A percentile compares a stretch with the other conserved stretches of the same genome.
Evolutionary conservation across 2,329 filamentous ascomycete genomes (phyloP).

Genomic region (Microcyclospora tardicrescens): DNA sequence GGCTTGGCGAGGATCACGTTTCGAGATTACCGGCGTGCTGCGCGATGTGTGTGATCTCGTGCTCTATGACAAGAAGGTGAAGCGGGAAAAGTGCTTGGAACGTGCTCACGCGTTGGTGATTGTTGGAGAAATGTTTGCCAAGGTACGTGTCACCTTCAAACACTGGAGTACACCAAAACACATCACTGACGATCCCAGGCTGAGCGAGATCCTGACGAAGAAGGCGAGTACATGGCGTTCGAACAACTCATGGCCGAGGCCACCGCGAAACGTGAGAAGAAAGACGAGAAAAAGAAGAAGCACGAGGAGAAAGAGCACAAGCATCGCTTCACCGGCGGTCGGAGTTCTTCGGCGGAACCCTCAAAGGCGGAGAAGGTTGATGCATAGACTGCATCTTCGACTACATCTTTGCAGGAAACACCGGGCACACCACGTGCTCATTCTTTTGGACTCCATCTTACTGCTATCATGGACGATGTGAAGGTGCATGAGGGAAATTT

Average conservation of each 20-base stretch:
- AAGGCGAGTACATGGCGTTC: conserved; percentile 97
- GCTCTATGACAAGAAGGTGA: conserved; percentile 65
- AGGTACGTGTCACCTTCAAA: conserved; percentile 41
- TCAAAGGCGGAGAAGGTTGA: no score
- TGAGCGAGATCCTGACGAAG: conserved; percentile 80
- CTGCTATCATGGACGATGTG: no score
- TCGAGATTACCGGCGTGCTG: conserved; percentile 93
- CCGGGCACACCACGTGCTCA: no score
- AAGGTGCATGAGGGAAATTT: no score
- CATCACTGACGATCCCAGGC: conserved; percentile 43
- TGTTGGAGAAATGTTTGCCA: conserved; percentile 76
- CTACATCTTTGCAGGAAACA: no score
- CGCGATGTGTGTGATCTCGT: conserved; percentile 88
- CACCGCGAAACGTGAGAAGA: conserved; percentile 79
- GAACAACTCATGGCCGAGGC: conserved; percentile 96
- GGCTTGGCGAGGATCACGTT: conserved; percentile 91
- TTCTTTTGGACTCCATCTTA: no score
- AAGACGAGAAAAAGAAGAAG: conserved; percentile 58
- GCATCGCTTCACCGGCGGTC: no score
- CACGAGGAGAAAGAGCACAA: conserved; percentile 31
- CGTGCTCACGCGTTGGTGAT: conserved; percentile 80
- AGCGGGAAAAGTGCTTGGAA: conserved; percentile 74
- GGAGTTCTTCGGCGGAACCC: no score
- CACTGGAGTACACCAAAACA: background rate
- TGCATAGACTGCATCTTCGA: no score